These are phyloP conservation scores for Apiospora pterosperma DNA, from an alignment of 2,329 filamentous ascomycete genomes.

Conservation along the genomic window DNA sequence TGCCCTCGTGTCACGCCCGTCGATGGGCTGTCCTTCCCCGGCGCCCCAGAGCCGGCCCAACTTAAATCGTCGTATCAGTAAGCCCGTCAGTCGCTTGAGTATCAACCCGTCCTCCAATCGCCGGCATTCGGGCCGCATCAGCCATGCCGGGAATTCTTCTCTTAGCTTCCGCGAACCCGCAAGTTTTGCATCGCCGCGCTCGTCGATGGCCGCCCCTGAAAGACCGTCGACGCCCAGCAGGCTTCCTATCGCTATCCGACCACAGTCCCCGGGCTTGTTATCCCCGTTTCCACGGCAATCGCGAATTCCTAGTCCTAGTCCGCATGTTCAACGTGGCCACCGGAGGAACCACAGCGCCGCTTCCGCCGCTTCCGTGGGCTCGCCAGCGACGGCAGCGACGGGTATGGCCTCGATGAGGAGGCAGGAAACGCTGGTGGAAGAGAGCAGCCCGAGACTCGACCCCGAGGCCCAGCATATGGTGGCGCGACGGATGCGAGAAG, in stretches of 20 bases:
- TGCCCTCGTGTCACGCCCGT: neutral
- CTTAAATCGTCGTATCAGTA: constrained; percentile 42
- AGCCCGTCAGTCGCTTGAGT: constrained; percentile 35
- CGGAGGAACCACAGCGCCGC: constrained; percentile 43
- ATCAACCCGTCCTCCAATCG: constrained; percentile 20
- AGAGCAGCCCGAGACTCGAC: constrained; percentile 48
- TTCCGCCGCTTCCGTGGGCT: constrained; percentile 36
- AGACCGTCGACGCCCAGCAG: constrained; percentile 33
- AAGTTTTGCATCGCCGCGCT: constrained; percentile 50
- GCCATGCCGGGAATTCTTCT: constrained; percentile 42
- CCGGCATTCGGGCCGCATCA: constrained; percentile 40
- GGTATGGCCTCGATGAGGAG: constrained; percentile 14
- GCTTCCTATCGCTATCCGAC: constrained; percentile 35
- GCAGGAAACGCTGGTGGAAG: neutral
- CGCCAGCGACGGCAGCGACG: constrained; percentile 12
- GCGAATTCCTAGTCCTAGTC: constrained; percentile 26
- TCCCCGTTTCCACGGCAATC: constrained; percentile 17
- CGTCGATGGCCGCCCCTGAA: constrained; percentile 23
- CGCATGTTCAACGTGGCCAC: constrained; percentile 27
- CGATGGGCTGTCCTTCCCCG: neutral
- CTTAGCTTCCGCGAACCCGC: constrained; percentile 42
- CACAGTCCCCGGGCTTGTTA: constrained; percentile 20
- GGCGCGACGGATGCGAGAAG: constrained; percentile 67
- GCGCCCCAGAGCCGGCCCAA: constrained; percentile 9
- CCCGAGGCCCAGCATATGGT: constrained; percentile 72